Evolutionary conservation across 768 basidiomycete species (phyloP), one percentile per base, ranked within the genome.

Genomic region (Lactarius tabidus): DNA sequence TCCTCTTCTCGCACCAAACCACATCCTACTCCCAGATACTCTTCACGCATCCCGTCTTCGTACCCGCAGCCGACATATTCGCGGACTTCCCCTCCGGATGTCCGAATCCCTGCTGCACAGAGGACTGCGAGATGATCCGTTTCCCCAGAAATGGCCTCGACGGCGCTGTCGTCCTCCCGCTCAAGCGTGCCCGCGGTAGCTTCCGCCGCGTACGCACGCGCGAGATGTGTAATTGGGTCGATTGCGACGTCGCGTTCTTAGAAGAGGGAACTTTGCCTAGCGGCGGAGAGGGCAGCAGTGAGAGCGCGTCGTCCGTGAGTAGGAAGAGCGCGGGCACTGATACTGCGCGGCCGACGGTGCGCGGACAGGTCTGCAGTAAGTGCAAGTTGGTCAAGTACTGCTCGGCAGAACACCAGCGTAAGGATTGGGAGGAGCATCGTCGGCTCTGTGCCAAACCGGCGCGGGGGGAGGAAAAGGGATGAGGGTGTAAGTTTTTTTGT

Each of bases 191-290:
- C 57, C 51, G 51, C 60, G 80, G 80, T 57, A 58, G 68, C 23
- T 74, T 73, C 41, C 70, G 78, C 69, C 80, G 79, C 58, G 75
- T 86, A 14, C 83, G 80, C 68, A 71, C 79, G 36, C 80, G 78
- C 67, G 84, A 87, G 73, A 89, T 91, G 87, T 91, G 89, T 75
- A 91, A 91, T 70, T 91, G 89, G 89, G 86, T 90, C 60, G 88
- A 89, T 69, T 91, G 89, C 71, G 78, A 83, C 66, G 78, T 85
- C 38, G 79, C 79, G 65, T 90, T 90, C 70, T 76, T 77, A 60
- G 84, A 83, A 56, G 48, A 81, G 82, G 52, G 80, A 80, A 66
- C 77, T 5, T 51, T 26, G 48, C 23, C 77, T 62, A 79, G 79
- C 64, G 73, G 71, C 28, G 81, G 80, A 54, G 79, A 74, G 39